Evolutionary conservation across 2,329 filamentous ascomycete genomes (phyloP).

Genomic region (Spiromastix sp.): DNA sequence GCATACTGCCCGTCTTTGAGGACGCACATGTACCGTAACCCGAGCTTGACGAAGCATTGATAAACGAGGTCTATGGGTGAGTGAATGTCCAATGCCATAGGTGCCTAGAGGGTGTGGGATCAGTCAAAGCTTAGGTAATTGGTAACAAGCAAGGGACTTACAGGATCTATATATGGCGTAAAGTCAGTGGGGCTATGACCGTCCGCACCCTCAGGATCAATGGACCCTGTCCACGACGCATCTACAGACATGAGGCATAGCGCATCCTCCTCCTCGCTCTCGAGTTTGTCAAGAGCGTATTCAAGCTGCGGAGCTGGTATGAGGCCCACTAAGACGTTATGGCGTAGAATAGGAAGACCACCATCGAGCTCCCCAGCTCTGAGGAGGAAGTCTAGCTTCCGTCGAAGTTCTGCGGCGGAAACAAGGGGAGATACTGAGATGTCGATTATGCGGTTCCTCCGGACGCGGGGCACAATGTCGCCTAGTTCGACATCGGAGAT

Average conservation of each 20-base stretch:
- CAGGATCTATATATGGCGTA: constrained; percentile 80
- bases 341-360: constrained; percentile 73
- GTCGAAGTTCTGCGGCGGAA: constrained; percentile 62
- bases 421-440: constrained; percentile 75
- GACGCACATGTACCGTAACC: constrained; percentile 85
- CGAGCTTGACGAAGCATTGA: constrained; percentile 91
- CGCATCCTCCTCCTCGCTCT: constrained; percentile 56
- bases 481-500: constrained; percentile 80
- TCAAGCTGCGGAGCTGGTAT: constrained; percentile 93
- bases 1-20: constrained; percentile 73
- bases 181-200: constrained; percentile 66
- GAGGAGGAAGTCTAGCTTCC: constrained; percentile 73
- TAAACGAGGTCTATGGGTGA: constrained; percentile 93
- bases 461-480: constrained; percentile 70
- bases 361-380: constrained; percentile 83
- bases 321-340: constrained; percentile 72
- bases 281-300: constrained; percentile 76
- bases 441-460: constrained; percentile 73
- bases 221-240: constrained; percentile 41
- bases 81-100: constrained; percentile 75
- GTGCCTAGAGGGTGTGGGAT: too few relatives aligned
- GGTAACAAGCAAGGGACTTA: constrained; percentile 32
- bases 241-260: constrained; percentile 73
- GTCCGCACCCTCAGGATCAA: constrained; percentile 51
- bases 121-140: constrained; percentile 8